These are phyloP conservation scores for Adiantum capillusveneris DNA, from an alignment of 75 land plant genomes.

Conservation along the genomic window DNA sequence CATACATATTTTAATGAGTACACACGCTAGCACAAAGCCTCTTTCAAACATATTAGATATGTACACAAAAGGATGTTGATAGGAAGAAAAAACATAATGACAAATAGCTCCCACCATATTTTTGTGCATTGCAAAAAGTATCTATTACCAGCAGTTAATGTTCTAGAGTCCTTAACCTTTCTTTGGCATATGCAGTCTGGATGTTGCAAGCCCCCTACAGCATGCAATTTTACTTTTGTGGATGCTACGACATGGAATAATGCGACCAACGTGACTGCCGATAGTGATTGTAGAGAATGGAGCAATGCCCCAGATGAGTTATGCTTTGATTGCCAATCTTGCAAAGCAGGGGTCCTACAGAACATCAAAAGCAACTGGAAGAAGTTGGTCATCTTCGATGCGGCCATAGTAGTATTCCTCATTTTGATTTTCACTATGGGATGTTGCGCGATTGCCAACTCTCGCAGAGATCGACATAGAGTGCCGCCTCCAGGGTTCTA, in stretches of 20 bases:
- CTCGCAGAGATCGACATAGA: constrained; percentile 1
- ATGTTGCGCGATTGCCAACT: constrained; percentile 50
- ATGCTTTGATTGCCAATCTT: constrained; percentile 62
- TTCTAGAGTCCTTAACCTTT: no score
- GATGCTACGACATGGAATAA: constrained; percentile 53
- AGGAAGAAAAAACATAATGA: no score
- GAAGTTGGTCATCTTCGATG: constrained; percentile 35
- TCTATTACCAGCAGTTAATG: no score
- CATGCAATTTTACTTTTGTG: constrained; percentile 50
- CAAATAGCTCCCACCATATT: no score
- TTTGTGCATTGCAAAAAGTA: no score
- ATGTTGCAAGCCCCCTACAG: constrained; percentile 78
- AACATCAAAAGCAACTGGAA: constrained; percentile 50
- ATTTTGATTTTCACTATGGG: constrained; percentile 46
- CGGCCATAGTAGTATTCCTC: constrained; percentile 42
- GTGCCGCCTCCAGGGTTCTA: neutral
- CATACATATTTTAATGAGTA: neutral
- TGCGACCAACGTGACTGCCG: constrained; percentile 8
- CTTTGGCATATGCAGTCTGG: constrained; percentile 86
- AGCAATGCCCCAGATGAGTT: constrained; percentile 49
- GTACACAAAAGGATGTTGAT: no score
- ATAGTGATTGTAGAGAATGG: constrained; percentile 58
- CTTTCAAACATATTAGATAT: neutral
- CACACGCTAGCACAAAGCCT: neutral
- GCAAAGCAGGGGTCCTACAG: constrained; percentile 62